phyloP scores from a whole-genome alignment of 2,329 filamentous ascomycete genomes.

The Pseudofabraea citricarpa region DNA sequence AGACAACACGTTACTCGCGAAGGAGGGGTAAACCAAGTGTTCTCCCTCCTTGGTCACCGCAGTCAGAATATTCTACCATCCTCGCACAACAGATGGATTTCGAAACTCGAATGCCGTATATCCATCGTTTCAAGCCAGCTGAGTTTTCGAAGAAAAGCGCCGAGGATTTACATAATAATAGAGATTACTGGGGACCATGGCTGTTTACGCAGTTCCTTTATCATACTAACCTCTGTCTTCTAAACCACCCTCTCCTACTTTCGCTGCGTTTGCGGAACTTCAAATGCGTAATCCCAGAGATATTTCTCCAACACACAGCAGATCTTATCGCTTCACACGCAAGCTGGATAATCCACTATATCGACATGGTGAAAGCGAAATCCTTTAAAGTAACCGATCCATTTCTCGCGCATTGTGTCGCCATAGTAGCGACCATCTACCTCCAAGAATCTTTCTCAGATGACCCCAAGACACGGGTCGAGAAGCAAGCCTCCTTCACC shows the following conservation, averaged over 20 bases:
- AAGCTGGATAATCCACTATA: slow-evolving; percentile 48
- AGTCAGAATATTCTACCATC: slow-evolving; percentile 46
- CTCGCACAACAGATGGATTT: slow-evolving; percentile 45
- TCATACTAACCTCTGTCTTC: slow-evolving; percentile 45
- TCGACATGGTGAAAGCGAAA: slow-evolving; percentile 41
- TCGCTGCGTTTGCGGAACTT: slow-evolving; percentile 48
- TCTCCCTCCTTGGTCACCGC: slow-evolving; percentile 41
- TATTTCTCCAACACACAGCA: slow-evolving; percentile 48
- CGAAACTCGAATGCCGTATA: slow-evolving; percentile 44
- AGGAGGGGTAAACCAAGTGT: slow-evolving; percentile 37
- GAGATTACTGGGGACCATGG: slow-evolving; percentile 50
- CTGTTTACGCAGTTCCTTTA: slow-evolving; percentile 48
- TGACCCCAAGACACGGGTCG: slow-evolving; percentile 27
- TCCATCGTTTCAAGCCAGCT: slow-evolving; percentile 44
- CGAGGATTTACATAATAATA: slow-evolving; percentile 37
- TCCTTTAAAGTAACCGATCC: slow-evolving; percentile 41
- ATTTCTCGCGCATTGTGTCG: slow-evolving; percentile 43
- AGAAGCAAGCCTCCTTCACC: slow-evolving; percentile 38
- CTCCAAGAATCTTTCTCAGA: slow-evolving; percentile 46
- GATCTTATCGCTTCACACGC: slow-evolving; percentile 46
- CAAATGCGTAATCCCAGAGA: slow-evolving; percentile 45
- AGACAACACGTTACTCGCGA: slow-evolving; percentile 41
- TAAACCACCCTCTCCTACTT: slow-evolving; percentile 49
- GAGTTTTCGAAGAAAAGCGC: slow-evolving; percentile 37
- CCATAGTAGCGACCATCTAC: slow-evolving; percentile 48